These are phyloP conservation scores for Lentinula aciculospora DNA, from an alignment of 768 basidiomycete species.

Conservation along the genomic window DNA sequence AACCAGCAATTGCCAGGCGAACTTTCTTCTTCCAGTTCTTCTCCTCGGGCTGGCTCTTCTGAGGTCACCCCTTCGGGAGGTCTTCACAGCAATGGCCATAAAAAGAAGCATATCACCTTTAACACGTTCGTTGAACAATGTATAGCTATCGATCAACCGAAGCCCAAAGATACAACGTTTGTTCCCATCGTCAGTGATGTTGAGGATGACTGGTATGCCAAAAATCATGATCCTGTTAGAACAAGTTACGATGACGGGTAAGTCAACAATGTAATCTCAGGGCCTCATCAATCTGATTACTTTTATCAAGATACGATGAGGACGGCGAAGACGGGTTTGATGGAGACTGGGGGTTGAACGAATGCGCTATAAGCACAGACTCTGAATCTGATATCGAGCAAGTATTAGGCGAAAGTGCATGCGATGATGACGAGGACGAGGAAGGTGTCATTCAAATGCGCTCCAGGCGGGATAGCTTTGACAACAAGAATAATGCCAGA, in stretches of 20 bases:
- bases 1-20: neutral
- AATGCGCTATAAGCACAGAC: slow-evolving; percentile 31
- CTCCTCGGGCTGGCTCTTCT: neutral
- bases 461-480: slow-evolving; percentile 19
- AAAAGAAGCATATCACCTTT: slow-evolving; percentile 88
- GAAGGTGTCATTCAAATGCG: slow-evolving; percentile 66
- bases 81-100: slow-evolving; percentile 15
- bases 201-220: slow-evolving; percentile 18
- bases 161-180: slow-evolving; percentile 13
- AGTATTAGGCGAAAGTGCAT: slow-evolving; percentile 2
- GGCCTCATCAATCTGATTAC: slow-evolving; percentile 7
- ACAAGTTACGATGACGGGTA: slow-evolving; percentile 37
- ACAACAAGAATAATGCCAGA: slow-evolving; percentile 18
- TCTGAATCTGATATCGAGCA: slow-evolving; percentile 33
- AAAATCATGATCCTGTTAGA: slow-evolving; percentile 2
- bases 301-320: slow-evolving; percentile 54
- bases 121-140: slow-evolving; percentile 98
- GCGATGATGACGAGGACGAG: slow-evolving; percentile 26
- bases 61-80: slow-evolving; percentile 18
- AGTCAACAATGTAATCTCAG: slow-evolving; percentile 20
- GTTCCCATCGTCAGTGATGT: slow-evolving; percentile 3
- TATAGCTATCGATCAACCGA: slow-evolving; percentile 83
- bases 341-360: slow-evolving; percentile 27
- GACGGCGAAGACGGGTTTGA: slow-evolving; percentile 58
- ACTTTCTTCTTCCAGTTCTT: slow-evolving; percentile 7